Conservation (phyloP, 2,329 filamentous ascomycete species). For the Calonectria pseudoturangicola region DNA sequence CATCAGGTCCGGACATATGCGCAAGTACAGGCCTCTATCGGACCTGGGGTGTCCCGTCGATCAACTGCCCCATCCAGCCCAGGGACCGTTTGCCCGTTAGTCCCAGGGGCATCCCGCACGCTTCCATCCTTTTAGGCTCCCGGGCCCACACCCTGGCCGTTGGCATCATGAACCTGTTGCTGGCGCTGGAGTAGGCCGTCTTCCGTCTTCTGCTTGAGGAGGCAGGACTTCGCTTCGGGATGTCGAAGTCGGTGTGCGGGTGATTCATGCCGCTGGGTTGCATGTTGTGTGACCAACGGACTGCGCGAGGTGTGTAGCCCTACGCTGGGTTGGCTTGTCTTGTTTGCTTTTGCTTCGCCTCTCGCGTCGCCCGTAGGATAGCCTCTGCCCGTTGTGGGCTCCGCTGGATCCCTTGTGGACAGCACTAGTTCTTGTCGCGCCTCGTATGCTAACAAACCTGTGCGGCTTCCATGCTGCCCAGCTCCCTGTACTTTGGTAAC, state of each 20-base stretch:
- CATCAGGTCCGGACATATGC: slow-evolving; percentile 30
- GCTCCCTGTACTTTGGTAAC: slow-evolving; percentile 9
- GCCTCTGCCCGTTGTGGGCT: slow-evolving; percentile 18
- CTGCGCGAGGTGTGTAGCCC: neutral
- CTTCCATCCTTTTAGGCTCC: slow-evolving; percentile 23
- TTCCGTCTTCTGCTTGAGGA: neutral
- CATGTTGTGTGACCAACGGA: neutral
- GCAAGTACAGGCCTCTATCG: slow-evolving; percentile 21
- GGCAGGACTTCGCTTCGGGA: neutral
- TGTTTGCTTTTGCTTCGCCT: slow-evolving; percentile 28
- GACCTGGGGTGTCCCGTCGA: slow-evolving; percentile 33
- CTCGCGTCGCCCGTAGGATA: slow-evolving; percentile 17
- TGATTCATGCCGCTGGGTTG: slow-evolving; percentile 23
- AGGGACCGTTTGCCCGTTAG: slow-evolving; percentile 32
- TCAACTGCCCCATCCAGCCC: slow-evolving; percentile 44
- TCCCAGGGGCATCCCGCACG: slow-evolving; percentile 37
- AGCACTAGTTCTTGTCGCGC: slow-evolving; percentile 24
- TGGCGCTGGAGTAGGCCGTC: neutral
- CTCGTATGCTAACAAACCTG: slow-evolving; percentile 32
- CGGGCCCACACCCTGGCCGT: slow-evolving; percentile 17
- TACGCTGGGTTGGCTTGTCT: slow-evolving; percentile 21
- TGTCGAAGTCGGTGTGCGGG: slow-evolving; percentile 6
- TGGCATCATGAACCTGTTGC: slow-evolving; percentile 7
- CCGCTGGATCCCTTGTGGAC: slow-evolving; percentile 19
- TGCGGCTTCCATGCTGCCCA: slow-evolving; percentile 33